Evolutionary conservation across 2,329 filamentous ascomycete genomes (phyloP).

Genomic region (Alternaria arbusti): DNA sequence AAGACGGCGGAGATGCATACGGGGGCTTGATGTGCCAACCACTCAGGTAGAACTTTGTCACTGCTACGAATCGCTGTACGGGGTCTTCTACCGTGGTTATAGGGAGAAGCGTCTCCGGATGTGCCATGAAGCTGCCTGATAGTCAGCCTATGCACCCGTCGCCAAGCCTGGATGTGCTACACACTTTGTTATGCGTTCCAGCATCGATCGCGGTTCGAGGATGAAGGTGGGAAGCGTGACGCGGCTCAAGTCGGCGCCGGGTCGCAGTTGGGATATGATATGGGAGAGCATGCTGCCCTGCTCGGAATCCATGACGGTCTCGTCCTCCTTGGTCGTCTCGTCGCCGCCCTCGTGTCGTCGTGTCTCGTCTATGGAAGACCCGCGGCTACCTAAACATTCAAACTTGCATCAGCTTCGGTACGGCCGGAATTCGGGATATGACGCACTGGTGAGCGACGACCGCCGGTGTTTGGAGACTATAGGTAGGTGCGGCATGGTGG

Average conservation of each 20-base stretch:
- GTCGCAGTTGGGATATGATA: conserved; percentile 95
- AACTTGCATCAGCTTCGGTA: conserved; percentile 27
- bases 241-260: conserved; percentile 91
- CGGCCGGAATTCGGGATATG: conserved; percentile 11
- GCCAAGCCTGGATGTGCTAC: conserved; percentile 39
- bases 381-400: conserved; percentile 45
- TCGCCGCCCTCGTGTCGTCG: conserved; percentile 44
- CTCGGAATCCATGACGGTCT: conserved; percentile 83
- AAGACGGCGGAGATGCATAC: conserved; percentile 60
- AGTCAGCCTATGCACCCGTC: conserved; percentile 20
- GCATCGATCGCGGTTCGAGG: conserved; percentile 94
- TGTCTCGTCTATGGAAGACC: conserved; percentile 50
- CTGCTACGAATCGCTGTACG: conserved; percentile 85
- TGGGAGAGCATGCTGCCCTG: conserved; percentile 96
- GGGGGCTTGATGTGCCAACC: conserved; percentile 99
- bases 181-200: conserved; percentile 98
- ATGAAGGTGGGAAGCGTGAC: conserved; percentile 98
- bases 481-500: conserved; percentile 47
- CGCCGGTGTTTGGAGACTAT: conserved; percentile 31
- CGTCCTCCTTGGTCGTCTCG: conserved; percentile 63
- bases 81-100: conserved; percentile 90
- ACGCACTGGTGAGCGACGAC: conserved; percentile 40
- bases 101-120: conserved; percentile 91
- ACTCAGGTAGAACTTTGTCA: conserved; percentile 97
- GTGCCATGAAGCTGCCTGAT: conserved; percentile 88